Base-by-base conservation (phyloP, 108 stramenopile genomes). In the Nitzschia sp. region DNA sequence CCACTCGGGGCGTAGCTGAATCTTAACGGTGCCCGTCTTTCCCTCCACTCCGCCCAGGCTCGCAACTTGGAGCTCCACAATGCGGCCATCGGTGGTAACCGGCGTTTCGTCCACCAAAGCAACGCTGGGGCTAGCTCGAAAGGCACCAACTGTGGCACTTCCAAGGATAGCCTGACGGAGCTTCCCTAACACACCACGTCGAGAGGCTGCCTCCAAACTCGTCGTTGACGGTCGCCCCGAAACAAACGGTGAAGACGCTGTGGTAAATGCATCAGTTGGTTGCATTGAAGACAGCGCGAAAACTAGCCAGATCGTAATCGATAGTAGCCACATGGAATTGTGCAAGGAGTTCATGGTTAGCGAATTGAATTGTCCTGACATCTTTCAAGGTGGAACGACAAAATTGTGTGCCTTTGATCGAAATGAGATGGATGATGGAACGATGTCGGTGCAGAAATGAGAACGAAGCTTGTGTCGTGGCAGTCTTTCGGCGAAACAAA, bases 1-100 rank as follows among this genome's bases (percentile, higher is more conserved):
- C 92, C 92, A 94, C 3, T 85, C 84, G 6, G 92, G 92, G 33
- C 73, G 75, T 27, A 86, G 75, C 65, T 85, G 74, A 51, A 94
- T 71, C 38, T 85, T 83, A 34, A 94, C 81, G 24, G 81, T 76
- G 19, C 92, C 92, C 1, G 79, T 77, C 33, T 65, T 67, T 31
- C 86, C 89, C 18, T 75, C 75, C 17, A 78, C 79, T 1, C 88
- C 91, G 42, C 83, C 85, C 23, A 94, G 57, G 74, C 91, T 94
- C 51, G 54, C 68, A 9, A 94, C 75, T 46, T 83, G 70, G 59
- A 93, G 85, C 54, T 90, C 85, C 33, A 93, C 79, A 47, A 77
- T 70, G 2, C 53, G 57, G 26, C 70, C 70, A 28, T 46, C 34
- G 17, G 67, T 19, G 24, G 31, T 27, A 13, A 26, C 51, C n/a